phyloP scores from a whole-genome alignment of 495 filamentous ascomycete genomes.

The Penicillium lividum region DNA sequence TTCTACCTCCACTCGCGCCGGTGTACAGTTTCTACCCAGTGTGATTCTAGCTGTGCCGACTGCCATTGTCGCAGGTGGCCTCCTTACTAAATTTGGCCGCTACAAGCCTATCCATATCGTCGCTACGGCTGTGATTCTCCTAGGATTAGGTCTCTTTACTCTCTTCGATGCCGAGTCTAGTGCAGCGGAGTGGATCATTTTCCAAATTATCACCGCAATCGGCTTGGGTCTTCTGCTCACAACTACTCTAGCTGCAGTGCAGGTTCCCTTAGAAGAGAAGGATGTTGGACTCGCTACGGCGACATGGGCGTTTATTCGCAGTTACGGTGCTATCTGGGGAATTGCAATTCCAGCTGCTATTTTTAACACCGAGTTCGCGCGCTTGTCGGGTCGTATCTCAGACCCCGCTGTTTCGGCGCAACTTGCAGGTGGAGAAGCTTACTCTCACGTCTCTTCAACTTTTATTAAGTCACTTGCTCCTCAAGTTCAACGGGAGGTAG shows the following conservation, averaged over 20 bases:
- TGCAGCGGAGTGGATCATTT: slow-evolving; percentile 19
- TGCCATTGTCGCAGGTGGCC: slow-evolving; percentile 1
- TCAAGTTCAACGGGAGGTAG: not conserved
- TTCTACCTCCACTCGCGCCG: slow-evolving; percentile 19
- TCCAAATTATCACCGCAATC: slow-evolving; percentile 31
- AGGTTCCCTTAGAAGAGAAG: slow-evolving; percentile 17
- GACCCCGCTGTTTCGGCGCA: not conserved
- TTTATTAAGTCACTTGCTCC: not conserved
- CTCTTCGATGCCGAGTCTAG: slow-evolving; percentile 28
- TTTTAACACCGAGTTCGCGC: slow-evolving; percentile 6
- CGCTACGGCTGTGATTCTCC: slow-evolving; percentile 37
- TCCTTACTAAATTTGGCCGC: slow-evolving; percentile 40
- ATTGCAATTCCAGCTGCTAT: slow-evolving; percentile 7
- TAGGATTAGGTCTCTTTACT: slow-evolving; percentile 46
- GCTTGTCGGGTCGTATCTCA: not conserved
- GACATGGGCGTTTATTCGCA: not conserved
- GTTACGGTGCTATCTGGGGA: slow-evolving; percentile 4
- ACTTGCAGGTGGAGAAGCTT: slow-evolving; percentile 6
- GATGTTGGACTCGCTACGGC: not conserved
- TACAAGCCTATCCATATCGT: slow-evolving; percentile 47
- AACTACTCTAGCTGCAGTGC: slow-evolving; percentile 39
- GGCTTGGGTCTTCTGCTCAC: slow-evolving; percentile 35
- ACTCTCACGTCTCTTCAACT: not conserved
- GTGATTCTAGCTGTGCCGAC: not conserved
- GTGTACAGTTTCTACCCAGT: slow-evolving; percentile 9